Evolutionary conservation across 345 rosid species (phyloP).

Genomic region (Triadica sebifera): DNA sequence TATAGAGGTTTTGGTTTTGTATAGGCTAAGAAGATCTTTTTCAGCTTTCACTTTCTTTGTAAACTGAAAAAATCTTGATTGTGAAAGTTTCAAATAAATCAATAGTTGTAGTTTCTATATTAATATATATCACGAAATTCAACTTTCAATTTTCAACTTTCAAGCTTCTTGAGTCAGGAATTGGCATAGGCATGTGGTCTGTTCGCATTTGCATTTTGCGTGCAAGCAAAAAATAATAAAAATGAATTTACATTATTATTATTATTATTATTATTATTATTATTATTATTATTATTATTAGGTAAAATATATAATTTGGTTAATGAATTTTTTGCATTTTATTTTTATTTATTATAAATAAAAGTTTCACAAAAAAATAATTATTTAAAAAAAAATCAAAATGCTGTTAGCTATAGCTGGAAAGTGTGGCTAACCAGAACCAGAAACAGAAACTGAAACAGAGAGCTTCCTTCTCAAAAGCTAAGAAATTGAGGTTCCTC

Average conservation of each 20-base stretch:
- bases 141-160: too few relatives aligned
- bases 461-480: not conserved
- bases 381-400: not conserved
- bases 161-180: not conserved
- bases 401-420: not conserved
- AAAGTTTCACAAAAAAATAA: not conserved
- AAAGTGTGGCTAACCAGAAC: constrained; percentile 6
- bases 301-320: too few relatives aligned
- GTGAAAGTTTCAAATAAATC: not conserved
- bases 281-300: not conserved
- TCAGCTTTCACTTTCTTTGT: not conserved
- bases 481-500: not conserved
- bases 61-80: too few relatives aligned
- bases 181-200: not conserved
- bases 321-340: too few relatives aligned
- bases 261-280: not conserved
- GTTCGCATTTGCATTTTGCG: not conserved
- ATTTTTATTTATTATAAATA: too few relatives aligned
- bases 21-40: not conserved
- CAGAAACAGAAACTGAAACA: not conserved
- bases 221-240: not conserved
- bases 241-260: not conserved
- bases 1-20: too few relatives aligned
- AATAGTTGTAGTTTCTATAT: too few relatives aligned
- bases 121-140: too few relatives aligned